Percentiles rank a stretch among this genome's conserved stretches.
Conservation (phyloP, 352 stramenopile genomes). For the Phytophthora agathidicida region DNA sequence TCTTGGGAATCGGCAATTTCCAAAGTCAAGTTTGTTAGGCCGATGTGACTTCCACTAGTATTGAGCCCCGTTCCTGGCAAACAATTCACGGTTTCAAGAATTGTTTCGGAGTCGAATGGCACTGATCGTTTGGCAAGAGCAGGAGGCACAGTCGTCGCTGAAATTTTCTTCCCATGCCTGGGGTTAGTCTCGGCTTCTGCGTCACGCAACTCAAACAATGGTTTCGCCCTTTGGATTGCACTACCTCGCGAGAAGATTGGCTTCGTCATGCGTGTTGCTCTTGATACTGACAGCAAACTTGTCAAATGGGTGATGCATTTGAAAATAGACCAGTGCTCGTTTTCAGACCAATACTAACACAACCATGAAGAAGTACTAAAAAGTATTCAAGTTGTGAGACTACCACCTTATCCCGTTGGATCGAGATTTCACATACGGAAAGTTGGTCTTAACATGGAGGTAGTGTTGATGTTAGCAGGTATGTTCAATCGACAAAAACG, state of each 20-base stretch:
- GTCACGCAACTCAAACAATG: slow-evolving; percentile 43
- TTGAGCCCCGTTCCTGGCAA: background rate
- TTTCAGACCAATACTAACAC: too few relatives aligned
- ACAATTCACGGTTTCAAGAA: slow-evolving; percentile 15
- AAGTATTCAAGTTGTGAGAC: too few relatives aligned
- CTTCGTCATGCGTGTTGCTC: slow-evolving; percentile 18
- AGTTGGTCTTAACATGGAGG: slow-evolving; percentile 23
- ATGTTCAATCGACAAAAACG: background rate
- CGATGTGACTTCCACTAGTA: background rate
- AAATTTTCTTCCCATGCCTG: slow-evolving; percentile 8
- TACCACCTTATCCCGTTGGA: too few relatives aligned
- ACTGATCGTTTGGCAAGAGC: background rate
- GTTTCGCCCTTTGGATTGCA: slow-evolving; percentile 34
- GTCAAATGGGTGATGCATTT: slow-evolving; percentile 8
- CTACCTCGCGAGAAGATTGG: slow-evolving; percentile 25
- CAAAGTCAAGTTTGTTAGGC: slow-evolving; percentile 9
- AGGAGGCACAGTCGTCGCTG: background rate
- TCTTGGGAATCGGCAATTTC: slow-evolving; percentile 27
- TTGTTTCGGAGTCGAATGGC: slow-evolving; percentile 25
- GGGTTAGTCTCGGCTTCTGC: slow-evolving; percentile 8
- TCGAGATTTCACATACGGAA: slow-evolving; percentile 51
- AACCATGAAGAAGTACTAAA: too few relatives aligned
- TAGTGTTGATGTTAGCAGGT: background rate
- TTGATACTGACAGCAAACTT: slow-evolving; percentile 13
- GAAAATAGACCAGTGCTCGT: slow-evolving; percentile 31